phyloP scores from a whole-genome alignment of 2,329 filamentous ascomycete species.

The Ophiocordyceps camponoti-floridani region DNA sequence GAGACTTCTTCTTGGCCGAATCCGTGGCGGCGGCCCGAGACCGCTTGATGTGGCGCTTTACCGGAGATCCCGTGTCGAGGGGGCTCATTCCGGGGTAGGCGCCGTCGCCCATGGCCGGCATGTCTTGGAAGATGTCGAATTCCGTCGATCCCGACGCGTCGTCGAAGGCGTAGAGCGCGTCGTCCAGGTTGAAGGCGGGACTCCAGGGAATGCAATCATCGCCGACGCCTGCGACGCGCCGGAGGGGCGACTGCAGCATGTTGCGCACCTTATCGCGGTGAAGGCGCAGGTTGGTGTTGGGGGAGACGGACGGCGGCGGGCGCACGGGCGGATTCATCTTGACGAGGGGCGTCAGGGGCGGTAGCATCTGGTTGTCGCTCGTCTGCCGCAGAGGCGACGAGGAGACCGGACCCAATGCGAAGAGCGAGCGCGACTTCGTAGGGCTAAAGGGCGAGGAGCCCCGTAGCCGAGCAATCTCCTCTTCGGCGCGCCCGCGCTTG shows the following conservation, averaged over 20 bases:
- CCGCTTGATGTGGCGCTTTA: constrained; percentile 44
- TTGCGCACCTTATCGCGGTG: constrained; percentile 71
- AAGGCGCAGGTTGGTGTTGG: constrained; percentile 78
- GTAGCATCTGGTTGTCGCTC: constrained; percentile 43
- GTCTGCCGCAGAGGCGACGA: constrained; percentile 49
- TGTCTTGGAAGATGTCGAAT: constrained; percentile 44
- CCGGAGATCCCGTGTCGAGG: constrained; percentile 41
- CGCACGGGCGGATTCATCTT: constrained; percentile 49
- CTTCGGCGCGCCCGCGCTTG: constrained; percentile 82
- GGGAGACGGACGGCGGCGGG: constrained; percentile 61
- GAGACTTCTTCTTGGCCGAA: constrained; percentile 28
- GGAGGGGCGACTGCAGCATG: constrained; percentile 62
- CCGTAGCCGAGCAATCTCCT: constrained; percentile 84
- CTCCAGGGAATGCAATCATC: constrained; percentile 41
- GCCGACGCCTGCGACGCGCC: constrained; percentile 23
- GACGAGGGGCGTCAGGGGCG: constrained; percentile 67
- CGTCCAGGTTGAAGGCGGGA: constrained; percentile 47
- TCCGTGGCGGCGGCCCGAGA: constrained; percentile 43
- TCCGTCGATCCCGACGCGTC: constrained; percentile 32
- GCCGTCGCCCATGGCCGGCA: constrained; percentile 12
- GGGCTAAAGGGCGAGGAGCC: constrained; percentile 90
- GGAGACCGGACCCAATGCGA: constrained; percentile 33
- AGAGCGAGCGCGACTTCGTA: constrained; percentile 44
- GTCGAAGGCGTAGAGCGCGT: constrained; percentile 29
- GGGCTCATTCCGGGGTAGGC: constrained; percentile 23